phyloP scores from a whole-genome alignment of 768 basidiomycete genomes.

The Dictyophora rubrovolvata region DNA sequence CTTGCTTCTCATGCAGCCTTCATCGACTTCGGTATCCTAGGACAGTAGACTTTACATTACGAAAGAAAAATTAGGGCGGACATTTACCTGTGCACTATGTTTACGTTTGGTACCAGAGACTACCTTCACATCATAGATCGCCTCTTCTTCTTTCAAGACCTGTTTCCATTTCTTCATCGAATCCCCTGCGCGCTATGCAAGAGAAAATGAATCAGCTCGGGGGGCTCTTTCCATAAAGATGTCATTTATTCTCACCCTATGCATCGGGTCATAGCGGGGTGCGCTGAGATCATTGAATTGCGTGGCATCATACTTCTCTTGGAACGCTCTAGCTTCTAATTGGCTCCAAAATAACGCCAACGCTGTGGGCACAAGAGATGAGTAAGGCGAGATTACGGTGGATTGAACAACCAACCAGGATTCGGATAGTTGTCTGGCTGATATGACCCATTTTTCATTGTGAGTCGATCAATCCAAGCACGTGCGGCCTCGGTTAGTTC shows the following conservation, averaged over 20 bases:
- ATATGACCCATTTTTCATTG: slow-evolving; percentile 69
- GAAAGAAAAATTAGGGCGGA: not conserved
- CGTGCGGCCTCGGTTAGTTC: slow-evolving; percentile 56
- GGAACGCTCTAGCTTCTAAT: slow-evolving; percentile 85
- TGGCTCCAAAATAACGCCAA: slow-evolving; percentile 84
- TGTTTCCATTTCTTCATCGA: slow-evolving; percentile 65
- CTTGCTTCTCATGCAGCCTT: slow-evolving; percentile 63
- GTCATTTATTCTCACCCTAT: slow-evolving; percentile 43
- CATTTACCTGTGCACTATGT: not conserved
- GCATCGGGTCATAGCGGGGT: slow-evolving; percentile 69
- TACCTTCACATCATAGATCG: slow-evolving; percentile 41
- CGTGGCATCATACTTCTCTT: slow-evolving; percentile 74
- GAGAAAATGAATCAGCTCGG: slow-evolving; percentile 3
- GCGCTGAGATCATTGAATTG: slow-evolving; percentile 73
- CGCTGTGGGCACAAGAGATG: slow-evolving; percentile 30
- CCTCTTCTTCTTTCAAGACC: slow-evolving; percentile 49
- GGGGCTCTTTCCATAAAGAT: slow-evolving; percentile 2
- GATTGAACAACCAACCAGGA: slow-evolving; percentile 50
- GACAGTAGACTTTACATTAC: not conserved
- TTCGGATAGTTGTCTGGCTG: slow-evolving; percentile 86
- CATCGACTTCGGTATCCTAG: slow-evolving; percentile 55
- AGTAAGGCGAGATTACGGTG: not conserved
- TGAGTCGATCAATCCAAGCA: slow-evolving; percentile 70
- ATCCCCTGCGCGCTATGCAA: slow-evolving; percentile 50
- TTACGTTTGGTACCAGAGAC: slow-evolving; percentile 48